Conservation (phyloP, 352 stramenopile genomes). For the Globisporangium emineosum region DNA sequence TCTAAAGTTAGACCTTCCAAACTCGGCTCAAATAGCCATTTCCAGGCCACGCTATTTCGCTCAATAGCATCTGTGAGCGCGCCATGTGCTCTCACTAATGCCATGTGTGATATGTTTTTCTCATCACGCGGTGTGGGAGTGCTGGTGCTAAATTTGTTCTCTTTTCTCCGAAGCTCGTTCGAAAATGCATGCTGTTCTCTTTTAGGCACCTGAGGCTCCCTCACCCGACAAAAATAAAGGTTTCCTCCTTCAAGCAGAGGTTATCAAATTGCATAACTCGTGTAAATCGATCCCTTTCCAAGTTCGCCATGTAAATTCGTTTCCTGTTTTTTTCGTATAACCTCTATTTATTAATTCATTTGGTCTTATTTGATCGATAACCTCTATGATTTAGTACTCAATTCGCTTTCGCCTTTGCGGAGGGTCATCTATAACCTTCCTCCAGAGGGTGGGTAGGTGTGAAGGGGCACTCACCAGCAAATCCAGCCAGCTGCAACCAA, state of each 20-base stretch:
- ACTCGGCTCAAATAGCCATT: no score
- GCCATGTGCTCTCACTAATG: no score
- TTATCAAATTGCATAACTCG: background rate
- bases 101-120: no score
- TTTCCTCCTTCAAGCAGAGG: background rate
- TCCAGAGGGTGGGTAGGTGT: constrained; percentile 1
- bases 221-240: background rate
- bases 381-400: background rate
- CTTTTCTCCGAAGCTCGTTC: constrained; percentile 1
- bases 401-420: background rate
- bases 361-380: background rate
- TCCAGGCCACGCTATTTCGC: no score
- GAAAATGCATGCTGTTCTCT: background rate
- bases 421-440: no score
- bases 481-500: background rate
- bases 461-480: background rate
- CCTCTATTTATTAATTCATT: background rate
- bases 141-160: constrained; percentile 6
- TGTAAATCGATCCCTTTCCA: no score
- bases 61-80: no score
- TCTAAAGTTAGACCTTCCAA: no score
- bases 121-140: background rate
- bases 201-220: background rate
- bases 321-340: background rate
- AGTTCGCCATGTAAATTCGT: no score